Conservation (phyloP, 228 moss, liverwort and hornwort species). For the Sphagnum magellanicum region DNA sequence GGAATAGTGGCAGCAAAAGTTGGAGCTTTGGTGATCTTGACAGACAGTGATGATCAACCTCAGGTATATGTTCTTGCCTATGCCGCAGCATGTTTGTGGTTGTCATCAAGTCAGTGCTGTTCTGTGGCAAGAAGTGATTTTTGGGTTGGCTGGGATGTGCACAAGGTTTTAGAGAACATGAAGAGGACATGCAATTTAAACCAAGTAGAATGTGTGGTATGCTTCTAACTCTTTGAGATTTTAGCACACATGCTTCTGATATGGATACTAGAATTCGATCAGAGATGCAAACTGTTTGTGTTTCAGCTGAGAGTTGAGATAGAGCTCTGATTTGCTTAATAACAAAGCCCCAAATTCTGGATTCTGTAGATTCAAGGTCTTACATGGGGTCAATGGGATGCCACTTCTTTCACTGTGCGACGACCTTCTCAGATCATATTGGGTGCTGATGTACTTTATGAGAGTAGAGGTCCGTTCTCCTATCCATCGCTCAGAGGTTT, state of each 20-base stretch:
- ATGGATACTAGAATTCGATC: background rate
- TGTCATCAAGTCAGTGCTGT: too few relatives aligned
- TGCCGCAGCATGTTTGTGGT: too few relatives aligned
- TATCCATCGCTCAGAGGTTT: background rate
- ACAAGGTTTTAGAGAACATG: slow-evolving; percentile 68
- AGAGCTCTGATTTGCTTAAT: too few relatives aligned
- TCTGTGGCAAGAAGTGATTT: background rate
- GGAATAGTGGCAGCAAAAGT: slow-evolving; percentile 84
- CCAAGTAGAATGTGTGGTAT: slow-evolving; percentile 52
- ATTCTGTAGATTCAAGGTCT: slow-evolving; percentile 52
- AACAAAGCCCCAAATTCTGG: too few relatives aligned
- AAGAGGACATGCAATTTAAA: slow-evolving; percentile 55
- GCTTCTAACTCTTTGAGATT: background rate
- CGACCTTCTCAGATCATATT: slow-evolving; percentile 48
- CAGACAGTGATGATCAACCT: slow-evolving; percentile 64
- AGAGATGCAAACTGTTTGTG: background rate
- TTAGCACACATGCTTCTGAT: background rate
- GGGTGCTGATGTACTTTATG: slow-evolving; percentile 80
- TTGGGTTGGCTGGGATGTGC: background rate
- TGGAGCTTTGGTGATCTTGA: slow-evolving; percentile 61
- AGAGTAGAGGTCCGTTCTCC: slow-evolving; percentile 36
- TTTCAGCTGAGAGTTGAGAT: too few relatives aligned
- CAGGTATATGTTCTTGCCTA: slow-evolving; percentile 21
- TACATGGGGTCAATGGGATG: slow-evolving; percentile 82
- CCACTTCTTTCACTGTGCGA: slow-evolving; percentile 36